A percentile compares a stretch with the other conserved stretches of the same genome.
Conservation (phyloP, 768 basidiomycete genomes). For the Russula olivacea region DNA sequence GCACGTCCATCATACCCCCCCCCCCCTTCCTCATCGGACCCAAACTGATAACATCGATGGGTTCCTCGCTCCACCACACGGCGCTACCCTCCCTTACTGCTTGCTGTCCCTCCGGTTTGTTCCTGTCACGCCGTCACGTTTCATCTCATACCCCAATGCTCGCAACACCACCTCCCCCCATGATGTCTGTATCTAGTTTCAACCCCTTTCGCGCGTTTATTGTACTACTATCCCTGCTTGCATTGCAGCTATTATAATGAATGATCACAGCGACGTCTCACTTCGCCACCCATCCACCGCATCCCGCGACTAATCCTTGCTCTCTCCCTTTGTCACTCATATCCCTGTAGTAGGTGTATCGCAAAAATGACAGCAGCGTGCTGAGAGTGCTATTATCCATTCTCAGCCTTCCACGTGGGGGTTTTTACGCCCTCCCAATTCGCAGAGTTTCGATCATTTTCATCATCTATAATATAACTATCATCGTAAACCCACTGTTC, state of each 20-base stretch:
- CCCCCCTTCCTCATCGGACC: constrained; percentile 13
- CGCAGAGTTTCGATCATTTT: neutral
- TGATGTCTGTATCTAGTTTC: constrained; percentile 16
- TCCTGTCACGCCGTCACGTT: constrained; percentile 19
- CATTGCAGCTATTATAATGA: constrained; percentile 24
- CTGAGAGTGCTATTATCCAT: constrained; percentile 8
- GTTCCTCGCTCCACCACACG: constrained; percentile 1
- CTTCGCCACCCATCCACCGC: neutral
- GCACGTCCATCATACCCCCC: constrained; percentile 18
- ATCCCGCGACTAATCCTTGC: neutral
- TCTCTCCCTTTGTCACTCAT: neutral
- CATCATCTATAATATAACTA: neutral
- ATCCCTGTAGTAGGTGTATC: constrained; percentile 14
- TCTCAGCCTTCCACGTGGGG: neutral
- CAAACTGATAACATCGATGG: constrained; percentile 5
- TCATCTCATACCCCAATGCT: constrained; percentile 20
- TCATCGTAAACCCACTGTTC: neutral
- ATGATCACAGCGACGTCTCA: constrained; percentile 16
- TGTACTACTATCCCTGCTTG: constrained; percentile 18
- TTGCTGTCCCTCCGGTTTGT: constrained; percentile 7
- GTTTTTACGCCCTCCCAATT: neutral
- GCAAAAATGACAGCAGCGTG: constrained; percentile 11
- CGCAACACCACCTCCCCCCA: neutral
- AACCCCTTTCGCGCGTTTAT: constrained; percentile 13
- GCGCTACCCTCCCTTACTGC: constrained; percentile 2